Base-by-base conservation (phyloP, 352 stramenopile genomes). In the Phytophthora constricta region DNA sequence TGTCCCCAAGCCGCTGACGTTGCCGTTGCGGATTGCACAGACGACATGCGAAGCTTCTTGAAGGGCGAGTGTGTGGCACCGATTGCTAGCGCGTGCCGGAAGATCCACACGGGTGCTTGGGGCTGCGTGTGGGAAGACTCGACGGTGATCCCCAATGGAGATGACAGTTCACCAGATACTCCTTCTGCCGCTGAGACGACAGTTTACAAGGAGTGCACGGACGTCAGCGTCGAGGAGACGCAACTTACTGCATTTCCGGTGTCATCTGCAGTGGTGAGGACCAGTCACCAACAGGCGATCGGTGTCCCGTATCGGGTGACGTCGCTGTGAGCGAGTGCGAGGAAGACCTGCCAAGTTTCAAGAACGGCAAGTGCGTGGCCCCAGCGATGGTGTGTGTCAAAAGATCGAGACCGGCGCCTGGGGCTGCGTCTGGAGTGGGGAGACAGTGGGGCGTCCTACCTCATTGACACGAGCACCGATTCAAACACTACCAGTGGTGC, bases 231-330 rank as follows among this genome's bases (percentile, higher is more conserved):
- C 10, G 68, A 85, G 63, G 75, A 8, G 82, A 91, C 41, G 84
- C 82, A 13, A 91, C 84, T 3, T 91, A 86, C 65, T 89, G 80
- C 63, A 78, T 86, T 33, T 20, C 53, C 10, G 84, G 77, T 10
- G 37, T 68, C 7, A 72, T 89, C 26, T 92, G 84, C 64, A 82
- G 72, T 25, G 84, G 84, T 25, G 33, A 68, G 1, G 82, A 77
- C 9, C 48, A 62, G 14, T 19, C 53, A 5, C 77, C 80, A 9
- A 68, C 60, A 5, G 82, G 84, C 3, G 31, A 48, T 20, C 65
- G 68, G 14, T 92, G 84, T 47, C 84, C 84, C 3, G 72, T 72
- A 37, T 70, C 72, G 47, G 84, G 84, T n/a, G 75, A 78, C 41
- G 62, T 84, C 3, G 80, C 84, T 0, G 59, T 78, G 22, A 70